Evolutionary conservation across 2,329 filamentous ascomycete species (phyloP).

Genomic region (Aureobasidium pullulans): DNA sequence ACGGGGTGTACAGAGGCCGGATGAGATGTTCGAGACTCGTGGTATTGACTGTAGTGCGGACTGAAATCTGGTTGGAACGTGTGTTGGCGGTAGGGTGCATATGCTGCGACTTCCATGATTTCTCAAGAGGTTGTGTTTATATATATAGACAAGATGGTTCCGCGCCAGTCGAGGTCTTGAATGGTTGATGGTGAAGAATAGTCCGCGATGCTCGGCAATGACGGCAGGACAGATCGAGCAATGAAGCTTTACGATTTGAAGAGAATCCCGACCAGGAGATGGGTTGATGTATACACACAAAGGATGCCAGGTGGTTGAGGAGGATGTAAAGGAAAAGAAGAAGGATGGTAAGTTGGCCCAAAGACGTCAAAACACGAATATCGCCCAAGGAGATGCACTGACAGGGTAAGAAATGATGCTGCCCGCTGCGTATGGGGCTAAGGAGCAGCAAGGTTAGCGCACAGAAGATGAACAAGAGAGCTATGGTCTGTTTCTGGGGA

Average conservation of each 20-base stretch:
- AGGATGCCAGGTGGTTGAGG: not conserved
- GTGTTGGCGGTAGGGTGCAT: conserved; percentile 14
- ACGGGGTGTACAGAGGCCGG: conserved; percentile 7
- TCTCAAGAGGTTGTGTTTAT: not conserved
- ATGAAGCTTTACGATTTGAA: conserved; percentile 3
- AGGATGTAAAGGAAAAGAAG: not conserved
- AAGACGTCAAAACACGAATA: conserved; percentile 1
- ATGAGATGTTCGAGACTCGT: conserved; percentile 13
- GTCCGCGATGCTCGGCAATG: not conserved
- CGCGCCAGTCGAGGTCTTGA: not conserved
- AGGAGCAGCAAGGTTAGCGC: conserved; percentile 13
- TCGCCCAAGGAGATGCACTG: conserved; percentile 10
- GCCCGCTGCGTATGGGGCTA: conserved; percentile 13
- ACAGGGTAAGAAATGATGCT: conserved; percentile 16
- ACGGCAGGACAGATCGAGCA: not conserved
- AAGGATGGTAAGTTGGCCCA: not conserved
- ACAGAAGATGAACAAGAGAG: conserved; percentile 10
- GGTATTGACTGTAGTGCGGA: conserved; percentile 16
- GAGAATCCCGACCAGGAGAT: conserved; percentile 2
- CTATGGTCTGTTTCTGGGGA: conserved; percentile 10
- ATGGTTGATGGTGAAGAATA: not conserved
- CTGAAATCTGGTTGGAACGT: conserved; percentile 12
- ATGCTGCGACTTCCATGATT: conserved; percentile 17
- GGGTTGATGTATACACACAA: not conserved
- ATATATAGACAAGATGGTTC: not conserved